These are phyloP conservation scores for Hypoxylon sp. DNA, from an alignment of 2,329 filamentous ascomycete species.

Conservation along the genomic window DNA sequence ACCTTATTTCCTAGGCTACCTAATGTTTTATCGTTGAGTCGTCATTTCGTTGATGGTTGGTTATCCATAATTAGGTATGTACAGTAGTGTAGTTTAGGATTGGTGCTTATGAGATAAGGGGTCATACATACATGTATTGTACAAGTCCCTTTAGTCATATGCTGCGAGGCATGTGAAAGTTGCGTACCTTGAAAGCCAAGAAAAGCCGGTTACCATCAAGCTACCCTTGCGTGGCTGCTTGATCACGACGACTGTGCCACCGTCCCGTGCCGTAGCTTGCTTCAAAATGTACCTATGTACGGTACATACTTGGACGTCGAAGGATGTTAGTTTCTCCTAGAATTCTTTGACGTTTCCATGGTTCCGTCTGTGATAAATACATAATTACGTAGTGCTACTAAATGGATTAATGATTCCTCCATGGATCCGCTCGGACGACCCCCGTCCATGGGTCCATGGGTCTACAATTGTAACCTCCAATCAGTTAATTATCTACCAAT, in stretches of 20 bases:
- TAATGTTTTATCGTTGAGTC: conserved; percentile 19
- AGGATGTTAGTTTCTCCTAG: not conserved
- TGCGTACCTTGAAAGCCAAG: conserved; percentile 25
- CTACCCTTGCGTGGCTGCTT: conserved; percentile 22
- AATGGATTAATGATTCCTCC: conserved; percentile 26
- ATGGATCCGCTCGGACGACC: conserved; percentile 4
- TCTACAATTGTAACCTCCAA: conserved; percentile 1
- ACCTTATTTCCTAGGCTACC: conserved; percentile 3
- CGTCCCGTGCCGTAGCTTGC: conserved; percentile 13
- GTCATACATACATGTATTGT: not conserved
- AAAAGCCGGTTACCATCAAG: conserved; percentile 13
- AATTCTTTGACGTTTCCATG: conserved; percentile 6
- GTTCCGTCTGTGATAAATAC: conserved; percentile 24
- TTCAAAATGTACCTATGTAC: not conserved
- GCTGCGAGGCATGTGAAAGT: conserved; percentile 35
- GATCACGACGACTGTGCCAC: conserved; percentile 37
- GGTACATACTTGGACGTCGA: conserved; percentile 14
- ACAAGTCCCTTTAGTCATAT: conserved; percentile 17
- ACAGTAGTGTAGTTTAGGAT: conserved; percentile 3
- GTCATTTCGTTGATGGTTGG: conserved; percentile 12
- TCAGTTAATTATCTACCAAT: conserved; percentile 16
- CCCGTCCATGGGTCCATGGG: not conserved
- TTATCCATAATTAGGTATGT: not conserved
- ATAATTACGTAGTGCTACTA: conserved; percentile 13
- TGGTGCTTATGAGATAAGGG: conserved; percentile 30